Evolutionary conservation across 2,329 filamentous ascomycete species (phyloP), one percentile per base, ranked within the genome.

Genomic region (Keithomyces neogunnii): DNA sequence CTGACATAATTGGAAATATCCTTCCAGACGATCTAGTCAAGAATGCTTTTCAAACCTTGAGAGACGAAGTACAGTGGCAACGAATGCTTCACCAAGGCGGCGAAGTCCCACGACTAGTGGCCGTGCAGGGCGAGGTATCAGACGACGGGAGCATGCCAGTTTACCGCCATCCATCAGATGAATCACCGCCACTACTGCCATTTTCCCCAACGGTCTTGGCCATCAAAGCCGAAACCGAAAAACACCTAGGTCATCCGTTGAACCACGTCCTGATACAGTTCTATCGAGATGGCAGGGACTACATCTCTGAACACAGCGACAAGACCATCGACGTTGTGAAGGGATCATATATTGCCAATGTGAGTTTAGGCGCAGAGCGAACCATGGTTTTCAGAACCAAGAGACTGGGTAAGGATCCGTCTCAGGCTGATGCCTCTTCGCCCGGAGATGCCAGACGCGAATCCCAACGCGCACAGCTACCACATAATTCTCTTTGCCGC

Each of bases 241-340:
- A 78, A 51, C 73, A 81, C 13, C 76, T 95, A 1, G 86, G 88
- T 0, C 93, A 97, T 61, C 72, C 80, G 1, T 70, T 99, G 42
- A 99, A 99, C 62, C 93, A 99, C 64, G 91, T 85, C 1, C 72
- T 99, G 46, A 95, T 99, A 45, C 93, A 99, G 63, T 80, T 90
- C 52, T 99, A 99, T 63, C 88, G 93, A n/a, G 78, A 80, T 58
- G 89, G 92, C 3, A 82, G 81, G 46, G 93, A 99, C 68, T 89
- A 89, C 64, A 99, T 99, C 55, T 93, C 89, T 1, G 93, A 99
- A 64, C 93, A 99, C 63, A 95, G 89, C 39, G 93, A 99, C 66
- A 99, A 99, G 70, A 96, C 92, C 0, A 74, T 99, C 29, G 93
- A 99, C 65, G 93, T 99, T 51, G 84, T 82, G 10, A 81, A 79